Base-by-base conservation (phyloP, 169 alveolate genomes). In the Babesia sp. region DNA sequence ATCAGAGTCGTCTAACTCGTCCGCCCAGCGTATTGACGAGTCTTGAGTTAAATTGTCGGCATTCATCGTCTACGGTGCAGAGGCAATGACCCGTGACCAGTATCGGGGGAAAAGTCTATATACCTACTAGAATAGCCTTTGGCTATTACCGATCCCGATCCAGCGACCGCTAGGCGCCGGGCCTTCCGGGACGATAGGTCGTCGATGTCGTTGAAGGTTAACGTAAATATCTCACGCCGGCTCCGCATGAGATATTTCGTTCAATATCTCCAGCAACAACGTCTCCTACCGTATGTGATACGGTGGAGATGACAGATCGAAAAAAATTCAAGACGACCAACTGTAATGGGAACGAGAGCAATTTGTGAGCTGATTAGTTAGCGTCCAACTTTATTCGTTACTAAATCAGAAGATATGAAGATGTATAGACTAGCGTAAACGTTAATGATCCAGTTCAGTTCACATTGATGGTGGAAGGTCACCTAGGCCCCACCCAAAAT, bases 21-120 rank as follows among this genome's bases (percentile, higher is more conserved):
- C 74, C 74, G 74, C 74, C 74, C 74, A 64, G 74, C 74, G 74
- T 42, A 64, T 28, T 33, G 74, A 64, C n/a, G 74, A 48, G 11
- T 44, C 56, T 16, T 39, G 57, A 18, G 69, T 0, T 9, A 56
- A 29, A 29, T 26, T 56, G 24, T n/a, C 22, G 11, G 42, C 67
- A 22, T 50, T 33, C 67, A 57, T 57, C 2, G 31, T 57, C n/a
- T 22, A 48, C 20, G 12, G 20, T n/a, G n/a, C n/a, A n/a, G n/a
- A n/a, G n/a, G n/a, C n/a, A n/a, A n/a, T n/a, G n/a, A n/a, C n/a
- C n/a, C n/a, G n/a, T n/a, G n/a, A n/a, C n/a, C n/a, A n/a, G n/a
- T n/a, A n/a, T n/a, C n/a, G n/a, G n/a, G n/a, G n/a, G n/a, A n/a
- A n/a, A n/a, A n/a, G n/a, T n/a, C n/a, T n/a, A n/a, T n/a, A n/a